Evolutionary conservation across 2,329 filamentous ascomycete species (phyloP), one percentile per base, ranked within the genome.

Genomic region (Phoma sp.): DNA sequence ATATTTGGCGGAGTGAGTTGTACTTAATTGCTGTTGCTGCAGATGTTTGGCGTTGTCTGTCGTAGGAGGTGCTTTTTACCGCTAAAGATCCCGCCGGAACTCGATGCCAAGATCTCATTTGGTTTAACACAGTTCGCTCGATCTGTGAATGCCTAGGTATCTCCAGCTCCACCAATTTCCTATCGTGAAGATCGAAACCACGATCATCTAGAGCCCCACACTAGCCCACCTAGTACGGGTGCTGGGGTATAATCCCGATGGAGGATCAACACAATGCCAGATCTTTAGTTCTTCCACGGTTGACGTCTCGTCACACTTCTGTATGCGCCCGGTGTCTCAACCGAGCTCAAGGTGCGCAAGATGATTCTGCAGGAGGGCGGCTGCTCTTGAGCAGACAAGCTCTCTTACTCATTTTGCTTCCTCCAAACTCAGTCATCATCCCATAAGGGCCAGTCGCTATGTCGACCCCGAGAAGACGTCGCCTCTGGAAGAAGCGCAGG

Each of bases 381-480:
- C 37, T 40, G 21, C 23, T 26, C 5, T 21, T 37, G n/a, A 28
- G 7, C 23, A 28, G 9, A 9, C 7, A 18, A 10, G n/a, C 10
- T 10, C n/a, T 12, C 18, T 18, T 28, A 7, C 9, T 18, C n/a
- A n/a, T n/a, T n/a, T n/a, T n/a, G n/a, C n/a, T n/a, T n/a, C n/a
- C n/a, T n/a, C n/a, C n/a, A n/a, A n/a, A n/a, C n/a, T n/a, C n/a
- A n/a, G n/a, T n/a, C n/a, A n/a, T n/a, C n/a, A n/a, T n/a, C 52
- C 54, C 2, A 56, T 52, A 28, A 46, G 55, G n/a, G 40, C 47
- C 54, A n/a, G 25, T 39, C 11, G 54, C 23, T 39, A 36, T 14
- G 51, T 15, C 12, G 38, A 42, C 11, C 25, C 37, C 5, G 53
- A 56, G 15, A 61, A 52, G 10, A 9, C 10, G 2, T 14, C 7